These are phyloP conservation scores for Globisporangium paroecandrum DNA, from an alignment of 352 stramenopile genomes.

Conservation along the genomic window DNA sequence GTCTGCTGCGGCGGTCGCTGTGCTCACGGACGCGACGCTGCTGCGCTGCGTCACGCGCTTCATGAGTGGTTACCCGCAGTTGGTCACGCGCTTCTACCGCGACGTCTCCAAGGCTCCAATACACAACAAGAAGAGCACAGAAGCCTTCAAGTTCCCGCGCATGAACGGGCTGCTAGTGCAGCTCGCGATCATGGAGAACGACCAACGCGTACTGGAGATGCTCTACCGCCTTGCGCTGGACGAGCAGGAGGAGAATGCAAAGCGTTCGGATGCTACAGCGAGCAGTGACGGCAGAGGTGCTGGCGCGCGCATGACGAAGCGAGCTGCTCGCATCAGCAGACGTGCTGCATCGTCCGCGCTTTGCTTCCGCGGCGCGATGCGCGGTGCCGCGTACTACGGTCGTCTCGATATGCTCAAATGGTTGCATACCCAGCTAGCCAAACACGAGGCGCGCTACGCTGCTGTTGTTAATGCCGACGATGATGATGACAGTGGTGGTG, in stretches of 20 bases:
- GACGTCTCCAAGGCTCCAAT: background rate
- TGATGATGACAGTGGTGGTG: background rate
- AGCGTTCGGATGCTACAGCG: background rate
- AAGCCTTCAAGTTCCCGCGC: background rate
- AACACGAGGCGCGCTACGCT: background rate
- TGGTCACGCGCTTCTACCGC: background rate
- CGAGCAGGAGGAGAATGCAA: background rate
- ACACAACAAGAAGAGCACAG: background rate
- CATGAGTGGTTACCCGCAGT: background rate
- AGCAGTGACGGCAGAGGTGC: no score
- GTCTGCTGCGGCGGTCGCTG: background rate
- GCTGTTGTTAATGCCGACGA: background rate
- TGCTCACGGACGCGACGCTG: background rate
- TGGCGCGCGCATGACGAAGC: background rate
- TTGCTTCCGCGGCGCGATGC: background rate
- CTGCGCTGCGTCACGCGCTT: background rate
- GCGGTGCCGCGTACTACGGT: conserved; percentile 1
- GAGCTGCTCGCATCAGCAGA: background rate
- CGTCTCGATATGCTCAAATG: conserved; percentile 8
- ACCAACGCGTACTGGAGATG: background rate
- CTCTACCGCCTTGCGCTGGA: background rate
- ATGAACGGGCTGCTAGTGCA: background rate
- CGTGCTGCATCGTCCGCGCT: background rate
- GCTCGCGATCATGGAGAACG: background rate
- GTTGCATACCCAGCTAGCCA: background rate